Evolutionary conservation across 768 basidiomycete genomes (phyloP).

Genomic region (Paxillus ammoniavirescens): DNA sequence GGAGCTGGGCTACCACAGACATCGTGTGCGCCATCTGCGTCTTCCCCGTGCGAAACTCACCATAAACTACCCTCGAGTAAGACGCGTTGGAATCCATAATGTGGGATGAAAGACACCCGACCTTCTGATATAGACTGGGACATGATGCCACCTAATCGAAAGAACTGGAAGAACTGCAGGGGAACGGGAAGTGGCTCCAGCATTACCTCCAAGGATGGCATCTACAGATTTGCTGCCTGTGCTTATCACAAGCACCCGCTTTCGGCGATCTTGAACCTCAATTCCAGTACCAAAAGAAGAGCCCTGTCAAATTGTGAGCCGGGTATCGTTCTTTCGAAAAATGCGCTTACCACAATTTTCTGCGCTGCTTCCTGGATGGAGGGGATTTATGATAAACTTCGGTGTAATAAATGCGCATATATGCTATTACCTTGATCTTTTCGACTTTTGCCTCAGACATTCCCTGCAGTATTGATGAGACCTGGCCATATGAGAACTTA

Average conservation of each 20-base stretch:
- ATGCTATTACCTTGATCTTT: slow-evolving; percentile 75
- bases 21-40: slow-evolving; percentile 96
- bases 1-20: slow-evolving; percentile 87
- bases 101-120: slow-evolving; percentile 17
- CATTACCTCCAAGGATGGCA: slow-evolving; percentile 77
- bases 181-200: neutral
- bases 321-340: neutral
- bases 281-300: slow-evolving; percentile 90
- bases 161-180: neutral
- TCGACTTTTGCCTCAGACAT: slow-evolving; percentile 98
- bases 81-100: neutral
- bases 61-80: slow-evolving; percentile 62
- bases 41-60: slow-evolving; percentile 95
- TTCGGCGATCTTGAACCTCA: slow-evolving; percentile 85
- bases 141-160: slow-evolving; percentile 69
- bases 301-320: slow-evolving; percentile 48
- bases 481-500: neutral
- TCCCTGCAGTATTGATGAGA: slow-evolving; percentile 49
- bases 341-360: slow-evolving; percentile 64
- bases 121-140: slow-evolving; percentile 96
- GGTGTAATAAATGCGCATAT: slow-evolving; percentile 7
- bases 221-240: slow-evolving; percentile 94
- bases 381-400: neutral
- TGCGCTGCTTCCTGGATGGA: slow-evolving; percentile 78
- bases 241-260: slow-evolving; percentile 77